Conservation (phyloP, 495 filamentous ascomycete species). For the Copromyces sp. region DNA sequence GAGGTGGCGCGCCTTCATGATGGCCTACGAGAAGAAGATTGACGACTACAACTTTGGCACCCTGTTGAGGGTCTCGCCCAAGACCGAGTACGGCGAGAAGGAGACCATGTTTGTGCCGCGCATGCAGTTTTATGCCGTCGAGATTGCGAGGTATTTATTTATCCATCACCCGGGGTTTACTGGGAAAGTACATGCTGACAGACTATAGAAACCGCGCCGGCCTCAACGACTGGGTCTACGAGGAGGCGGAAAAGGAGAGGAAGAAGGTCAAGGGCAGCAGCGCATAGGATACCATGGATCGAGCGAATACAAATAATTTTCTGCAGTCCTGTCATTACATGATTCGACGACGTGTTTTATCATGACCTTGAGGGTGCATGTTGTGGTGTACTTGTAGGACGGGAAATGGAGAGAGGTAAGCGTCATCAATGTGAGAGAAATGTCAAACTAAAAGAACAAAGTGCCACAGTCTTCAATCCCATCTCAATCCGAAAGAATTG, state of each 20-base stretch:
- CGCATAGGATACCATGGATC: conserved; percentile 1
- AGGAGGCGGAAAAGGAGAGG: conserved; percentile 44
- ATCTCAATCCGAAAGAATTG: not conserved
- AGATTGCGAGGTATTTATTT: conserved; percentile 67
- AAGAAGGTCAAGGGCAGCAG: conserved; percentile 6
- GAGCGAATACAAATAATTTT: not conserved
- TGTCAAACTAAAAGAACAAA: not conserved
- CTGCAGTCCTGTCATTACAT: not conserved
- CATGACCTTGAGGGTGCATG: not conserved
- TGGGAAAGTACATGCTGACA: conserved; percentile 78
- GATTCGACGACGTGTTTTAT: not conserved
- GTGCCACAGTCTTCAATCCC: not conserved
- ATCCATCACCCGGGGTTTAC: conserved; percentile 33
- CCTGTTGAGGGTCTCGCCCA: conserved; percentile 69
- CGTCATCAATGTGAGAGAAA: not conserved
- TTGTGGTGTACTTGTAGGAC: not conserved
- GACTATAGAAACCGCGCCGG: conserved; percentile 75
- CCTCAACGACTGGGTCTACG: conserved; percentile 94
- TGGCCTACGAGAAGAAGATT: conserved; percentile 82
- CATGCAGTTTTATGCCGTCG: conserved; percentile 98
- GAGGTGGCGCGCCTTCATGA: conserved; percentile 90
- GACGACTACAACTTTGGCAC: conserved; percentile 97
- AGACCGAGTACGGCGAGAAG: conserved; percentile 74
- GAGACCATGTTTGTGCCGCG: conserved; percentile 87
- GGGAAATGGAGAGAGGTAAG: not conserved